Evolutionary conservation across 768 basidiomycete genomes (phyloP).

Genomic region (Fistulinella prunicolor): DNA sequence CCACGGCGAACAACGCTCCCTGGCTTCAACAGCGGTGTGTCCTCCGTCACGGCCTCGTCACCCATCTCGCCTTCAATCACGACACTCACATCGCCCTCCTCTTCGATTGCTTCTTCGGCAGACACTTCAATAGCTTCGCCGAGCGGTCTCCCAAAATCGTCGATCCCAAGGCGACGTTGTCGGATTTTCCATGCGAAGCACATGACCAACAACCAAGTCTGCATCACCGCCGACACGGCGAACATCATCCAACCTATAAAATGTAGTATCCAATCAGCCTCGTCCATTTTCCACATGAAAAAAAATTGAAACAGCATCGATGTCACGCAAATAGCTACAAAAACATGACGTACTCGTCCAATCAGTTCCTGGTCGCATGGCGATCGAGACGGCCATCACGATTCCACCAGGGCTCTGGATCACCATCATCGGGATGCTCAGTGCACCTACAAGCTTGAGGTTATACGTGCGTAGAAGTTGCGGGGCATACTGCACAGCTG

Average conservation of each 20-base stretch:
- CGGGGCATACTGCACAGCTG: conserved; percentile 84
- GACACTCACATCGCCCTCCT: conserved; percentile 15
- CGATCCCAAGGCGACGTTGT: conserved; percentile 69
- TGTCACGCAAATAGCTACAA: background rate
- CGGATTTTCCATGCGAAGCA: conserved; percentile 84
- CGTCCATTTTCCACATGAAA: too few species aligned
- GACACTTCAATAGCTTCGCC: background rate
- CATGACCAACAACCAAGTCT: conserved; percentile 76
- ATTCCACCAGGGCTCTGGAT: conserved; percentile 91
- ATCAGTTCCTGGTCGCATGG: conserved; percentile 73
- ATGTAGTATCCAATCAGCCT: background rate
- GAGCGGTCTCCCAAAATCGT: conserved; percentile 81
- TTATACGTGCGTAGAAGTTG: conserved; percentile 80
- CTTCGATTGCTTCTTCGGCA: conserved; percentile 1
- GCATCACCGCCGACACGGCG: conserved; percentile 80
- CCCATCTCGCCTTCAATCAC: conserved; percentile 19
- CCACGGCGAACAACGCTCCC: conserved; percentile 18
- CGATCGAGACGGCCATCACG: conserved; percentile 83
- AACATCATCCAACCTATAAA: conserved; percentile 78
- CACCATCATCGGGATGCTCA: conserved; percentile 94
- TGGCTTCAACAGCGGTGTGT: conserved; percentile 24
- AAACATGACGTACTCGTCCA: conserved; percentile 65
- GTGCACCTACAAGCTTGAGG: conserved; percentile 80
- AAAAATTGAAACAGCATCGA: too few species aligned
- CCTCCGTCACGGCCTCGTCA: conserved; percentile 11